Evolutionary conservation across 257 asterid genomes (phyloP), one percentile per base, ranked within the genome.

Genomic region (Marsdenia floribunda): DNA sequence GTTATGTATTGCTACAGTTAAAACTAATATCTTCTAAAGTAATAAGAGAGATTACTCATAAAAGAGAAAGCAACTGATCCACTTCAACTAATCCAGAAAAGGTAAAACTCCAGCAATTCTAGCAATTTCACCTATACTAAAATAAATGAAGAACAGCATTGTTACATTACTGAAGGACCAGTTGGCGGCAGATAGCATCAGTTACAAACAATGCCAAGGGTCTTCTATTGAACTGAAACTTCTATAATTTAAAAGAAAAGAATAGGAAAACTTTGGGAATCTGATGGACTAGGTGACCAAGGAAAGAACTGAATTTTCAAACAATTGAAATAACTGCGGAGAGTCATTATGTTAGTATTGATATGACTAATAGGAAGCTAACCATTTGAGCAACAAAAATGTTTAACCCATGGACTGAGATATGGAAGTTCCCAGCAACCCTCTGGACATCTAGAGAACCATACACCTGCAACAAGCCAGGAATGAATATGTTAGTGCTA

Each of bases 391-490:
- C 99, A 65, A 95, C 97, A 79, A 90, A 89, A 79, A 92, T 86
- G 86, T 90, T 92, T 78, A 95, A 79, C 66, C 99, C 98, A 65
- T 95, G 98, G 74, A 95, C 97, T 63, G 99, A 95, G 72, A 95
- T 89, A 78, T 95, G 99, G 83, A 95, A 95, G 86, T 95, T 95
- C 82, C 98, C 99, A 64, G 99, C 98, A 82, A 95, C 99, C 77
- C 99, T 85, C 87, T 95, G 99, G 81, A 95, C 99, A 77, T 95
- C 98, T 83, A 95, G 79, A 82, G 89, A 88, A 75, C 99, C 99
- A 74, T 87, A 95, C 47, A 95, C 97, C 99, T 95, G 90, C 77
- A 80, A 82, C 46, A 73, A 71, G 72, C 60, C 42, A 81, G 50
- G 52, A 38, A 71, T 21, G 22, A 33, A 52, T 64, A 54, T 75